Base-by-base conservation (phyloP, 345 rosid genomes). In the Eucalyptus tenuipes region DNA sequence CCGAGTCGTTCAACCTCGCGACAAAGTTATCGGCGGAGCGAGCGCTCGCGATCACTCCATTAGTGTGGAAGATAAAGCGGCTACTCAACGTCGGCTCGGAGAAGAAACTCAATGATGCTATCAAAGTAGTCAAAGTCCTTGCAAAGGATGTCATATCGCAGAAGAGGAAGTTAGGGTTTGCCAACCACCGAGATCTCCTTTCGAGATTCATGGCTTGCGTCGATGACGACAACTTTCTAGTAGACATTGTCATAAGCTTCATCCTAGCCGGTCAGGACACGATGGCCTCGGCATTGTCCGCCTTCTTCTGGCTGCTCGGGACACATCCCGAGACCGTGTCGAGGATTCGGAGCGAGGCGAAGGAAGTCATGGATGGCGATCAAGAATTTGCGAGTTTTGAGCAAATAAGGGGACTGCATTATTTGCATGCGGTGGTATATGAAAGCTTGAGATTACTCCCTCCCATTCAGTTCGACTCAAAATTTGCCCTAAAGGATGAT, bases 231-330 rank as follows among this genome's bases (percentile, higher is more conserved):
- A 86, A 88, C 14, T 22, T 91, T 91, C 31, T 93, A 84, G 85
- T 95, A 85, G 98, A 96, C 86, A 93, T 96, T 71, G 94, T 95
- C 2, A 90, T 94, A 37, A 96, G 97, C 87, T 96, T 96, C 79
- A 57, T 94, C n/a, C 89, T 94, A 40, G 94, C 96, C 48, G 94
- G 96, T 13, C 95, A 95, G 6, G 96, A 95, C 90, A 94, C 95
- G 27, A 92, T 94, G 50, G 92, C 95, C 1, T 93, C 95, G 5
- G 95, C 92, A 52, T 66, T 94, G 75, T 92, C 96, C 4, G 88
- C 91, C 44, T 89, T 94, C 86, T 90, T 94, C 88, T 93, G 93
- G 94, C 88, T 94, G 48, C 75, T 94, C 15, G 91, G 91, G 14
- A 90, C 85, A 24, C 92, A 93, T 88, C 93, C 93, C 5, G 68